phyloP scores from a whole-genome alignment of 495 filamentous ascomycete species.

The Haplographium delicatum region DNA sequence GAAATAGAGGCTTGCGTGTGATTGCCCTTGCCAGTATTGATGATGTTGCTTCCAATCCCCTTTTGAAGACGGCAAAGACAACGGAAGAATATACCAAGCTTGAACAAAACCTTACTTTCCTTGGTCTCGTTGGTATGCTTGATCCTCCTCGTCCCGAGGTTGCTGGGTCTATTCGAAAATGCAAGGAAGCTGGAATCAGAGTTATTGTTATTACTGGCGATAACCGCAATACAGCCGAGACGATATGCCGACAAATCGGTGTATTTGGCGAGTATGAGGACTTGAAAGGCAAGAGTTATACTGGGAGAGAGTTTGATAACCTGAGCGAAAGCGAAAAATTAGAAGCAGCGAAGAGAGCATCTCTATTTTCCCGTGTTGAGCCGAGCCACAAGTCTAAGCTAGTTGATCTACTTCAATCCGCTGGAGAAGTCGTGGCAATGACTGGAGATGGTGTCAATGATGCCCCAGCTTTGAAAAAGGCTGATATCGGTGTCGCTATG shows the following conservation, averaged over 20 bases:
- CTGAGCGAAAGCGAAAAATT: slow-evolving; percentile 75
- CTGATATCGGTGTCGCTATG: slow-evolving; percentile 99
- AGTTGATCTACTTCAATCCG: slow-evolving; percentile 90
- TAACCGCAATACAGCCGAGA: slow-evolving; percentile 95
- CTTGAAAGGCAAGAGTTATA: slow-evolving; percentile 87
- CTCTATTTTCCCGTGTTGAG: slow-evolving; percentile 95
- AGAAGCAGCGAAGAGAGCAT: slow-evolving; percentile 76
- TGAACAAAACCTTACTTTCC: slow-evolving; percentile 88
- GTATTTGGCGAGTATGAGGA: slow-evolving; percentile 82
- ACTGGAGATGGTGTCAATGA: slow-evolving; percentile 99
- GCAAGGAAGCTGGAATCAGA: slow-evolving; percentile 87
- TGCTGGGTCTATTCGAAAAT: slow-evolving; percentile 75
- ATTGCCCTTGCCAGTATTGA: slow-evolving; percentile 86
- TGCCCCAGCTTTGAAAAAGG: slow-evolving; percentile 95
- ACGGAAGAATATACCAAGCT: slow-evolving; percentile 78
- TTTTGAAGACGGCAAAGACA: slow-evolving; percentile 69
- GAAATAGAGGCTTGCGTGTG: slow-evolving; percentile 86
- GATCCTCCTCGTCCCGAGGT: slow-evolving; percentile 98
- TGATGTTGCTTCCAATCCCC: slow-evolving; percentile 61
- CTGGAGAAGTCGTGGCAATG: slow-evolving; percentile 97
- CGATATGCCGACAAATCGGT: slow-evolving; percentile 94
- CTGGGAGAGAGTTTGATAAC: slow-evolving; percentile 88
- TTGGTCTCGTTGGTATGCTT: slow-evolving; percentile 94
- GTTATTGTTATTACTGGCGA: slow-evolving; percentile 98
- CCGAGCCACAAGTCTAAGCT: slow-evolving; percentile 92